Evolutionary conservation across 176 grass and related monocot species (phyloP).

Genomic region (Carex kokanica): DNA sequence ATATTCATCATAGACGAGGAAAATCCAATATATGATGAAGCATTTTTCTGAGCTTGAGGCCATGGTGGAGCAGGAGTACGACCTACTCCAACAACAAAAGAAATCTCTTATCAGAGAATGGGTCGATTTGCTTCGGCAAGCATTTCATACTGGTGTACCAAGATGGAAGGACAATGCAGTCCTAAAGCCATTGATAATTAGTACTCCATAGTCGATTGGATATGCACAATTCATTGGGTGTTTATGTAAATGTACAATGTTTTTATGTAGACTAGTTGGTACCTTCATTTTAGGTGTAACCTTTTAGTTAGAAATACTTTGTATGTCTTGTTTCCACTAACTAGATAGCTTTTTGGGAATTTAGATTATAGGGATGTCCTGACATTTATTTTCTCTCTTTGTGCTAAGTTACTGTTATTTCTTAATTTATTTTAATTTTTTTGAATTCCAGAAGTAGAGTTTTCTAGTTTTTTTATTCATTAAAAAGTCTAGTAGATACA

Average conservation of each 20-base stretch:
- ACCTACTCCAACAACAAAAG: slow-evolving; percentile 55
- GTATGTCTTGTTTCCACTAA: background rate
- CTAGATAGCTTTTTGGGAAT: background rate
- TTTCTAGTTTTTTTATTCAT: background rate
- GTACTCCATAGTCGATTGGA: background rate
- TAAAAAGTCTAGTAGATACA: background rate
- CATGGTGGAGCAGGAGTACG: slow-evolving; percentile 74
- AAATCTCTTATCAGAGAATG: slow-evolving; percentile 62
- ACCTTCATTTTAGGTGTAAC: slow-evolving; percentile 4
- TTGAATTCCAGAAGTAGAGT: background rate
- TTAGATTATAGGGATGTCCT: slow-evolving; percentile 8
- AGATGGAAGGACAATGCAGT: slow-evolving; percentile 61
- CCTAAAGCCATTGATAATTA: slow-evolving; percentile 32
- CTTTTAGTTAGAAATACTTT: slow-evolving; percentile 14
- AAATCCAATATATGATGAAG: slow-evolving; percentile 86
- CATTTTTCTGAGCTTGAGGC: slow-evolving; percentile 73
- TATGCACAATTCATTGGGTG: background rate
- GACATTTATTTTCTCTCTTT: background rate
- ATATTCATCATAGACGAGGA: slow-evolving; percentile 55
- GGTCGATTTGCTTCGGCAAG: slow-evolving; percentile 45
- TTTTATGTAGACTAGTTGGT: slow-evolving; percentile 15
- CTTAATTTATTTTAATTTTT: background rate
- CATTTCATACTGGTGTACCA: slow-evolving; percentile 56
- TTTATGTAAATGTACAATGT: slow-evolving; percentile 13
- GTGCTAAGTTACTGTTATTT: background rate